These are phyloP conservation scores for Malus sylvestris DNA, from an alignment of 306 rosid species.

Conservation along the genomic window DNA sequence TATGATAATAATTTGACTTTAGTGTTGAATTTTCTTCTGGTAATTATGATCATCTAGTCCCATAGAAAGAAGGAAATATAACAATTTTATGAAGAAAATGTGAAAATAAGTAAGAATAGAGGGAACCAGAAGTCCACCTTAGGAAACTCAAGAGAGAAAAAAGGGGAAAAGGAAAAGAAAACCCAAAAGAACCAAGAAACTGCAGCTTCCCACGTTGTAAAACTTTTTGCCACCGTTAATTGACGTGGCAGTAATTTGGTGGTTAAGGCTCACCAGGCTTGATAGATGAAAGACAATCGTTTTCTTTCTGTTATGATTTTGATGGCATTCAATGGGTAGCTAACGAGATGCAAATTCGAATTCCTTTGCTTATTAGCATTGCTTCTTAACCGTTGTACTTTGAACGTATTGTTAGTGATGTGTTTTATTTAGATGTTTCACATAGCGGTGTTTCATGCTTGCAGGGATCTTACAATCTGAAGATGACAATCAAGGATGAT, in stretches of 20 bases:
- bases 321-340: not conserved
- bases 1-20: not conserved
- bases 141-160: not conserved
- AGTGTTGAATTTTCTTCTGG: not conserved
- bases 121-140: not conserved
- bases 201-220: not conserved
- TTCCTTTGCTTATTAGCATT: not conserved
- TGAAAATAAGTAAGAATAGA: not conserved
- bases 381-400: not conserved
- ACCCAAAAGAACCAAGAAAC: not conserved
- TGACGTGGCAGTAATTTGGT: not conserved
- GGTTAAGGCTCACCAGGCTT: not conserved
- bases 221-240: not conserved
- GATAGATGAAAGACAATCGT: not conserved
- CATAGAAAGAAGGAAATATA: not conserved
- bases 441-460: not conserved
- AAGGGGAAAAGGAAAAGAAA: not conserved
- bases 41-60: not conserved
- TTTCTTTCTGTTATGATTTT: not conserved
- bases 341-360: not conserved
- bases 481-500: constrained; percentile 43
- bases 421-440: not conserved
- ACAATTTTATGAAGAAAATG: not conserved
- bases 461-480: constrained; percentile 62
- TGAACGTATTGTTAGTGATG: not conserved